Percentiles rank a stretch among this genome's conserved stretches.
Conservation (phyloP, 139 green algal genomes). For the Trebouxia sp. region DNA sequence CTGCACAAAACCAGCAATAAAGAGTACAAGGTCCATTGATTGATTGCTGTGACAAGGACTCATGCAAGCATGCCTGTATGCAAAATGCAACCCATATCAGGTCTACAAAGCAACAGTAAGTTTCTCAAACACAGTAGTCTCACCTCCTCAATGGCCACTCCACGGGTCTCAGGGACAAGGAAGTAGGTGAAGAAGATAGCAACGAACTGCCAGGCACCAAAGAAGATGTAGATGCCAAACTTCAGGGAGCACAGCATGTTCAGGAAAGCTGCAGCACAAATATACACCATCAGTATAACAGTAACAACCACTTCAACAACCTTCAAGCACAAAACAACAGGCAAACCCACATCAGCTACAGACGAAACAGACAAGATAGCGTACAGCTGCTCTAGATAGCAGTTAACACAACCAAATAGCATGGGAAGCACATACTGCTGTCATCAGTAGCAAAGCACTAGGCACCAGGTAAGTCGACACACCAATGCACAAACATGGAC, state of each 20-base stretch:
- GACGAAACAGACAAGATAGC: too few relatives aligned
- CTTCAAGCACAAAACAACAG: neutral
- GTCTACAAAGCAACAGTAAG: neutral
- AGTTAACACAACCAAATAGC: too few relatives aligned
- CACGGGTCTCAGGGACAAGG: conserved; percentile 30
- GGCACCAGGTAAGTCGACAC: too few relatives aligned
- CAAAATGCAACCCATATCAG: neutral
- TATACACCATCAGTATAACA: neutral
- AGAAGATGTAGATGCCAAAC: conserved; percentile 36
- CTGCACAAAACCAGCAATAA: neutral
- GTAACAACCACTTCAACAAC: neutral
- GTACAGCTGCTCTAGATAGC: too few relatives aligned
- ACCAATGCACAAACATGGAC: neutral
- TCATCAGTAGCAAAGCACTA: too few relatives aligned
- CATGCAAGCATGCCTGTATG: neutral
- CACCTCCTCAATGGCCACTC: conserved; percentile 36
- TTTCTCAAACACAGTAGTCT: neutral
- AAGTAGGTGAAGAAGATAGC: conserved; percentile 28
- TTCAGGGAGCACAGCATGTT: conserved; percentile 31
- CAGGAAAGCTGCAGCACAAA: conserved; percentile 13
- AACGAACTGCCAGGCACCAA: conserved; percentile 28
- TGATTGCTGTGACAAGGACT: neutral
- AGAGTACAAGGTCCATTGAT: neutral
- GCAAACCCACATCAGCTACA: too few relatives aligned
- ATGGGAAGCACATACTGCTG: too few relatives aligned